Evolutionary conservation across 768 basidiomycete genomes (phyloP), one percentile per base, ranked within the genome.

Genomic region (Boletus vermiculosoides): DNA sequence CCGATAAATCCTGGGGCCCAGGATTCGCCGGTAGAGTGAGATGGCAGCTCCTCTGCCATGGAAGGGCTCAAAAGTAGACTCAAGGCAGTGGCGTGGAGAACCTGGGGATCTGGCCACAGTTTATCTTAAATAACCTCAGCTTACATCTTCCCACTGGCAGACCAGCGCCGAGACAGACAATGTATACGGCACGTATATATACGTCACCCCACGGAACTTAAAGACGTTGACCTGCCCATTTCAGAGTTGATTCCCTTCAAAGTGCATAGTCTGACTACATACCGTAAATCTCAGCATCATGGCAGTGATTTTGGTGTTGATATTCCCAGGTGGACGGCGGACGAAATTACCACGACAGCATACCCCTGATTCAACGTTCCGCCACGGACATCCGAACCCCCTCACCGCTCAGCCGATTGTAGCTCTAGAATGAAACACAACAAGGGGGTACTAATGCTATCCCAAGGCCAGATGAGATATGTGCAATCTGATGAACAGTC

Each of bases 1-100:
- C 36, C 56, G 16, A 51, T 57, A 8, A 58, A 46, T 18, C 47
- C 56, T 18, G 57, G 56, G 36, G 36, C 55, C 55, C 55, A 50
- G 30, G 44, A 45, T 9, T 11, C 1, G 42, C 18, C 2, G n/a
- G 6, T 4, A 11, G 51, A 36, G 11, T 0, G 18, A 13, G 30
- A 12, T 33, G 3, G 12, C 20, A n/a, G 5, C 0, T 11, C 45
- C 12, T 28, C 23, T 46, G 28, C 30, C 52, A 53, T 53, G 45
- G 22, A 25, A 50, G 33, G 18, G 23, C 33, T 25, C 16, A 33
- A 33, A 31, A 23, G 28, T 20, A 22, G 20, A 28, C 37, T 22
- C n/a, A 16, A 22, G 39, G 40, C 15, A 30, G 12, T 20, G 25
- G 4, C 22, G 10, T 7, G 8, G 25, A 41, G 50, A 42, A n/a